phyloP scores from a whole-genome alignment of 2,329 filamentous ascomycete genomes.

The Cercospora beticola region DNA sequence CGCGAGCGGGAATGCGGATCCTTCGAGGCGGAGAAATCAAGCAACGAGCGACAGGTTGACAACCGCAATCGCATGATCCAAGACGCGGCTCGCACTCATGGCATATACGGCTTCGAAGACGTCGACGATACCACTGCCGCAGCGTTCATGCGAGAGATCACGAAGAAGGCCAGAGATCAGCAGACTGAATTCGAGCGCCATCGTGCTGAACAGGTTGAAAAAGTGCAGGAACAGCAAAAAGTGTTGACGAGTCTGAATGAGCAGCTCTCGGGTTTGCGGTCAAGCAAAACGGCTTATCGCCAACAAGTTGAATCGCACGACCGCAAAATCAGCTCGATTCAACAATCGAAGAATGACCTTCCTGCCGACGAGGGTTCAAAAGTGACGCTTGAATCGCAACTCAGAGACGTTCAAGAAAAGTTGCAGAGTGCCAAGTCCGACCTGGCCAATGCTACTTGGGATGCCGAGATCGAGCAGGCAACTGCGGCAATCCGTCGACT shows the following conservation, averaged over 20 bases:
- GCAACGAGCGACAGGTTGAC: slow-evolving; percentile 76
- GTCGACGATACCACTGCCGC: slow-evolving; percentile 73
- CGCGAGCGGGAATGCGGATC: slow-evolving; percentile 68
- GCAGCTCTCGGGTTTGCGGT: slow-evolving; percentile 67
- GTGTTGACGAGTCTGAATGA: slow-evolving; percentile 72
- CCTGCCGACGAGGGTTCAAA: slow-evolving; percentile 82
- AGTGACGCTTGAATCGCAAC: slow-evolving; percentile 71
- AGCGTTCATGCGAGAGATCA: slow-evolving; percentile 73
- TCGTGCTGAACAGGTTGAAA: slow-evolving; percentile 70
- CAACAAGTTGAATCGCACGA: slow-evolving; percentile 74
- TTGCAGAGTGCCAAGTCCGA: slow-evolving; percentile 64
- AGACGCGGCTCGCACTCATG: slow-evolving; percentile 72
- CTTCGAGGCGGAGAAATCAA: slow-evolving; percentile 80
- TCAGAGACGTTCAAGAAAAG: slow-evolving; percentile 65
- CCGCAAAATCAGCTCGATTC: slow-evolving; percentile 63
- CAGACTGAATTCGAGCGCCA: slow-evolving; percentile 73
- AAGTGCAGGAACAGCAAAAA: slow-evolving; percentile 70
- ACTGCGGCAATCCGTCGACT: slow-evolving; percentile 66
- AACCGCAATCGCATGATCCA: slow-evolving; percentile 72
- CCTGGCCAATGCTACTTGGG: slow-evolving; percentile 65
- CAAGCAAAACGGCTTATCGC: slow-evolving; percentile 71
- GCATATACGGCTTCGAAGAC: slow-evolving; percentile 80
- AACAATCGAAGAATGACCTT: slow-evolving; percentile 69
- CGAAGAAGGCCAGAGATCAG: slow-evolving; percentile 74
- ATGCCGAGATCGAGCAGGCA: slow-evolving; percentile 66